These are phyloP conservation scores for Astragalus membranaceus DNA, from an alignment of 306 rosid species.

Conservation along the genomic window DNA sequence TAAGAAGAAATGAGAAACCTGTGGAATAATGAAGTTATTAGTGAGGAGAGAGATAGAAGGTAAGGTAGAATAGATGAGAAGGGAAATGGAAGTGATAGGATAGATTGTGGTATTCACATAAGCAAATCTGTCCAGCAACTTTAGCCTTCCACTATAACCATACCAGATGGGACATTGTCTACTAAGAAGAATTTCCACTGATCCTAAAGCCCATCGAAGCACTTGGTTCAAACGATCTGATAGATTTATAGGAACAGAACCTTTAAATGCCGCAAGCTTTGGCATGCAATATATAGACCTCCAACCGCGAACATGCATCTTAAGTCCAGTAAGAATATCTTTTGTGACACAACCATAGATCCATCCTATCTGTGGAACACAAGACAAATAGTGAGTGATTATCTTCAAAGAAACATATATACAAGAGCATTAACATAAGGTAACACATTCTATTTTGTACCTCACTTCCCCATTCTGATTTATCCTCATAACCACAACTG, in stretches of 20 bases:
- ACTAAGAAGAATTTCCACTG: constrained; percentile 91
- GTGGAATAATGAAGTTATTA: constrained; percentile 95
- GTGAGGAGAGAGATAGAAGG: constrained; percentile 96
- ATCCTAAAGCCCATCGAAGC: constrained; percentile 95
- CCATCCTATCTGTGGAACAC: constrained; percentile 85
- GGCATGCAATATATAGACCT: constrained; percentile 95
- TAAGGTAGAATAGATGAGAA: constrained; percentile 81
- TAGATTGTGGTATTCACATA: constrained; percentile 96
- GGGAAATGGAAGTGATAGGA: constrained; percentile 88
- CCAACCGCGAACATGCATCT: constrained; percentile 99
- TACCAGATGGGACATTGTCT: constrained; percentile 98
- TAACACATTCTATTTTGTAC: constrained; percentile 24
- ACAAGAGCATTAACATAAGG: background rate
- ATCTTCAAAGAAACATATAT: background rate
- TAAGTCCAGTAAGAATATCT: constrained; percentile 98
- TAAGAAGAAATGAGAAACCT: constrained; percentile 46
- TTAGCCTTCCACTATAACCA: constrained; percentile 86
- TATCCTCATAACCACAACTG: constrained; percentile 97
- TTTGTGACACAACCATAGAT: constrained; percentile 98
- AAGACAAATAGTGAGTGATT: background rate
- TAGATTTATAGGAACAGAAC: constrained; percentile 97
- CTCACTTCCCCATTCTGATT: constrained; percentile 91
- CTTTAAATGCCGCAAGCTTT: constrained; percentile 84
- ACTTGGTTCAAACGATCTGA: constrained; percentile 98
- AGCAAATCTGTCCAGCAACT: constrained; percentile 92